Percentiles rank a stretch among this genome's conserved stretches.
Evolutionary conservation across 148 eudicot genomes (phyloP).

Genomic region (Polygonum aviculare): DNA sequence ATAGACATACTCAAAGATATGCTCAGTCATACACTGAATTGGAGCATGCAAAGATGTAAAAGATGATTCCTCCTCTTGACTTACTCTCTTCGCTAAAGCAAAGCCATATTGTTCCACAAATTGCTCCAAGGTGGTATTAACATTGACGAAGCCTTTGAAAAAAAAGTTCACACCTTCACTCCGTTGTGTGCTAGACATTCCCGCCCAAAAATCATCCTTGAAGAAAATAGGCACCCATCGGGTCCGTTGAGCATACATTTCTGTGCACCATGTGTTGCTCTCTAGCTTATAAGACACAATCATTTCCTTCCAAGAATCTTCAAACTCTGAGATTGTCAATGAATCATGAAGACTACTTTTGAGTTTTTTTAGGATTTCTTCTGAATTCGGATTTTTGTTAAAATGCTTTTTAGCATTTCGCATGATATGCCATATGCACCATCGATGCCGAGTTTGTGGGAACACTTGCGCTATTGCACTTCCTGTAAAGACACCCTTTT

Average conservation of each 20-base stretch:
- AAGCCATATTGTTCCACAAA: not conserved
- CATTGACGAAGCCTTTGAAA: not conserved
- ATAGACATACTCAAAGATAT: not conserved
- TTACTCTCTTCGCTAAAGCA: not conserved
- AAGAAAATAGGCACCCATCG: constrained; percentile 65
- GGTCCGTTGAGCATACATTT: constrained; percentile 54
- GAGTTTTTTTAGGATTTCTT: no score
- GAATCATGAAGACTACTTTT: constrained; percentile 25
- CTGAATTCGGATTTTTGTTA: constrained; percentile 3
- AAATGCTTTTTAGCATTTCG: constrained; percentile 40
- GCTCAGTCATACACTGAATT: not conserved
- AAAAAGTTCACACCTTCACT: not conserved
- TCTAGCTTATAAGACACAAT: constrained; percentile 40
- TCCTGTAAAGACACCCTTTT: constrained; percentile 18
- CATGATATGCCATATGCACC: constrained; percentile 51
- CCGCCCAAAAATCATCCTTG: constrained; percentile 26
- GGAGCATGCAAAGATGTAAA: not conserved
- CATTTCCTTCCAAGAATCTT: constrained; percentile 61
- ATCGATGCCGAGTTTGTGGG: constrained; percentile 57
- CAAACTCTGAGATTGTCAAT: constrained; percentile 49
- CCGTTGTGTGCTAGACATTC: not conserved
- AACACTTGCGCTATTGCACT: constrained; percentile 46
- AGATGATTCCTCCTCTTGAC: not conserved
- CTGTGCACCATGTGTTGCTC: constrained; percentile 55
- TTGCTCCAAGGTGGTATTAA: not conserved